Conservation (phyloP, 2,329 filamentous ascomycete species). For the Polytolypa hystricis region DNA sequence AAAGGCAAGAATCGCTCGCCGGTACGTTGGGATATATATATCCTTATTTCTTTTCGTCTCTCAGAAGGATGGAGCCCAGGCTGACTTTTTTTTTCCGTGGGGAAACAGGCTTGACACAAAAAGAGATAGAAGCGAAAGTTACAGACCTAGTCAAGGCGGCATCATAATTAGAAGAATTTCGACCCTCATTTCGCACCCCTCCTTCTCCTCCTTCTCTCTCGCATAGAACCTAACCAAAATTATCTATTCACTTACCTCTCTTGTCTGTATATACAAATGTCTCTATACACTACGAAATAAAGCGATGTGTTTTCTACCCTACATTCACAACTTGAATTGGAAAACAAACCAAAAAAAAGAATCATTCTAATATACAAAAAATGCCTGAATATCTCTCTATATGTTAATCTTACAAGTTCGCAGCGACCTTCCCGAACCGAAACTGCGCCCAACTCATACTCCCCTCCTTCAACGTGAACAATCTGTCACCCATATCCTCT, state of each 20-base stretch:
- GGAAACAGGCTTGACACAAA: slow-evolving; percentile 56
- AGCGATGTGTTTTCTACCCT: slow-evolving; percentile 9
- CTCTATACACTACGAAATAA: slow-evolving; percentile 22
- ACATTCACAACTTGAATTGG: too few relatives aligned
- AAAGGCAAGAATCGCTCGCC: slow-evolving; percentile 52
- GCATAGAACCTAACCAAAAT: too few relatives aligned
- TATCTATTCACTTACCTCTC: slow-evolving; percentile 16
- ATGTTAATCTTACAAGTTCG: slow-evolving; percentile 12
- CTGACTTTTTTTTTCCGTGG: slow-evolving; percentile 12
- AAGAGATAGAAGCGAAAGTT: slow-evolving; percentile 59
- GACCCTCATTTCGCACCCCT: too few relatives aligned
- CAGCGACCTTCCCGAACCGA: slow-evolving; percentile 34
- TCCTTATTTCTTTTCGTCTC: background rate
- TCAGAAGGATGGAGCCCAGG: slow-evolving; percentile 1
- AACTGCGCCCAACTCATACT: slow-evolving; percentile 47
- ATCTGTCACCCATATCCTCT: slow-evolving; percentile 33
- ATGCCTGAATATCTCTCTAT: slow-evolving; percentile 5
- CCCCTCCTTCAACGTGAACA: slow-evolving; percentile 41
- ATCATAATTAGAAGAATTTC: slow-evolving; percentile 26
- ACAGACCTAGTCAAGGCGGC: slow-evolving; percentile 49
- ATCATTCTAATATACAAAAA: background rate
- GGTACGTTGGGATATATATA: slow-evolving; percentile 43
- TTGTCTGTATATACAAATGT: slow-evolving; percentile 32
- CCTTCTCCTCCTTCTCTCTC: slow-evolving; percentile 14
- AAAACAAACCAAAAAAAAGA: slow-evolving; percentile 3